Conservation (phyloP, 331 rosid species). For the Pyrus hybrid region DNA sequence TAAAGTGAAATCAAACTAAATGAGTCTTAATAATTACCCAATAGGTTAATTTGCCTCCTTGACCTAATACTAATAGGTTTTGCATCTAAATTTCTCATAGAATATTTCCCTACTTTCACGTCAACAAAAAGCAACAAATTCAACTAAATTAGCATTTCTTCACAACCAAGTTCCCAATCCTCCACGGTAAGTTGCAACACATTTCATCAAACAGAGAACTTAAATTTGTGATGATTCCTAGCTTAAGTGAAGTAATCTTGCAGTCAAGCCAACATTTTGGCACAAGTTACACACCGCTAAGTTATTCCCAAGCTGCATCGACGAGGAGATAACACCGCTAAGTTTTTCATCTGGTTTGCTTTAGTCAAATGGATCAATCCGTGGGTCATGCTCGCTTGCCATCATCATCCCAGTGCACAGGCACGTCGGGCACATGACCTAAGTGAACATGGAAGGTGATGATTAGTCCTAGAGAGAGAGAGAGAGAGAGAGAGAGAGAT, state of each 20-base stretch:
- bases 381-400: slow-evolving; percentile 93
- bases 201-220: neutral
- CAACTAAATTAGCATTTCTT: too few relatives aligned
- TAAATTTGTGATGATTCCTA: neutral
- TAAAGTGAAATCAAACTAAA: too few relatives aligned
- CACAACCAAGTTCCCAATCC: too few relatives aligned
- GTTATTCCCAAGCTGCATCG: neutral
- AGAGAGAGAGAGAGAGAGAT: neutral
- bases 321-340: neutral
- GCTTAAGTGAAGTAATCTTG: neutral
- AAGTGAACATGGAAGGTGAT: slow-evolving; percentile 1
- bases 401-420: slow-evolving; percentile 94
- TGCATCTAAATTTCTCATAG: too few relatives aligned
- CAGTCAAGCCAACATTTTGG: neutral
- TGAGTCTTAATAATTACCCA: too few relatives aligned
- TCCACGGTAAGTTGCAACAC: too few relatives aligned
- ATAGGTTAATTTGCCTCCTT: too few relatives aligned
- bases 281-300: neutral
- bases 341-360: neutral
- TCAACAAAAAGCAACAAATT: too few relatives aligned
- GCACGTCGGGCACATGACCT: slow-evolving; percentile 99
- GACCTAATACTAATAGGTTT: too few relatives aligned
- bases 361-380: slow-evolving; percentile 86
- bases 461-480: neutral
- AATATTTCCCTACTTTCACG: too few relatives aligned